Evolutionary conservation across 2,329 filamentous ascomycete genomes (phyloP).

Genomic region (Xylariaceae sp.): DNA sequence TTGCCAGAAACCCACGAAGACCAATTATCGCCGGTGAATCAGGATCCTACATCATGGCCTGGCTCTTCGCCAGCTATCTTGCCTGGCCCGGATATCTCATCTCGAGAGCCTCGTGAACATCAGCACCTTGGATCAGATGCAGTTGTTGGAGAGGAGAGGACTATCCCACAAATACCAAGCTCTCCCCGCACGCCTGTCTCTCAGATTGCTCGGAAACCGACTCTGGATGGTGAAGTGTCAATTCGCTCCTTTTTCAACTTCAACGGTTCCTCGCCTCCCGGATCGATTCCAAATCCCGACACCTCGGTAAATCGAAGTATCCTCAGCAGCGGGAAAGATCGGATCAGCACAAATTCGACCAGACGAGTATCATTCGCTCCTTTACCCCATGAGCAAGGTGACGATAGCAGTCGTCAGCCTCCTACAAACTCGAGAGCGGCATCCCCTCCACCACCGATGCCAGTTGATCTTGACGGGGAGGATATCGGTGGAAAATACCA

Average conservation of each 20-base stretch:
- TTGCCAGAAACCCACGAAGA: neutral
- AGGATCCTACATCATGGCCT: neutral
- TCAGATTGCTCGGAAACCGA: conserved; percentile 31
- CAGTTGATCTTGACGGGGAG: conserved; percentile 31
- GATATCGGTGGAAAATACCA: conserved; percentile 36
- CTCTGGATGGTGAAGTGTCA: conserved; percentile 43
- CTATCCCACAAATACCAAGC: neutral
- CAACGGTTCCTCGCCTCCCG: conserved; percentile 44
- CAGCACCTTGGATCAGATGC: neutral
- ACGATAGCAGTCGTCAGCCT: conserved; percentile 16
- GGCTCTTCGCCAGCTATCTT: neutral
- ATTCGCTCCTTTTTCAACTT: conserved; percentile 50
- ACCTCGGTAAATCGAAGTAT: conserved; percentile 20
- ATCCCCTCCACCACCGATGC: conserved; percentile 41
- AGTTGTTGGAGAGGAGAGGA: neutral
- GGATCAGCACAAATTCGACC: conserved; percentile 13
- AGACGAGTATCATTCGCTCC: conserved; percentile 35
- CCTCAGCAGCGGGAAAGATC: conserved; percentile 16
- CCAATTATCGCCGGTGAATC: neutral
- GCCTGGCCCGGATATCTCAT: neutral
- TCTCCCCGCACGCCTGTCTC: conserved; percentile 24
- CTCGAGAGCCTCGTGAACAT: neutral
- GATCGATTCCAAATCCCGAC: conserved; percentile 17
- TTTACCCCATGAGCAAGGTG: conserved; percentile 27
- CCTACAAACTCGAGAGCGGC: conserved; percentile 23